Base-by-base conservation (phyloP, 2,329 filamentous ascomycete species). In the Neophaeococcomyces aloes region DNA sequence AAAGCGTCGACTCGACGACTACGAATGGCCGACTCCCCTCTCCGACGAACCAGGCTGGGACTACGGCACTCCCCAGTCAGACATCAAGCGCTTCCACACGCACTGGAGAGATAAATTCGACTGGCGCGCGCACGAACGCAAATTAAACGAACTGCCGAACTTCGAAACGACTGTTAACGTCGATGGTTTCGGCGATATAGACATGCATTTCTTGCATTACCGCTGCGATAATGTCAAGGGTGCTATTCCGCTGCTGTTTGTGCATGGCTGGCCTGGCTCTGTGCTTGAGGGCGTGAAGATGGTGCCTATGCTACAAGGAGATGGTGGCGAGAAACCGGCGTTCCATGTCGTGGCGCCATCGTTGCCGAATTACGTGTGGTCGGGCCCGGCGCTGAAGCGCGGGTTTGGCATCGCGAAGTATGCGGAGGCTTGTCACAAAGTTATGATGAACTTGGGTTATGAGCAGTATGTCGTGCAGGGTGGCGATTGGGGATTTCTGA, bases 371-470 rank as follows among this genome's bases (percentile, higher is more conserved):
- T 76, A 71, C 49, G 71, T 68, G 27, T 76, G 75, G 58, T 71
- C 66, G 8, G 60, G 65, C 15, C 63, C 60, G 2, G 60, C 70
- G 11, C 54, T 29, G 15, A 47, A 47, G 37, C 49, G 60, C 1
- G 77, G 78, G 0, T 82, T 82, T 47, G 70, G 67, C 2, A 54
- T 76, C 13, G 65, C 66, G 15, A 74, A 82, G 50, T 81, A 81
- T 53, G 77, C 78, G 2, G 76, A 85, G 58, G 70, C 71, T 0
- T 65, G 76, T 50, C 75, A 86, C 58, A 77, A 76, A 44, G 63
- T 86, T 4, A 86, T 86, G 82, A 60, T 73, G 4, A 68, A 70
- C 8, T 67, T 86, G 2, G 79, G 80, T 0, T 86, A 83, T 56
- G 64, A 42, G 7, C 10, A 76, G 61, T 83, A 81, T 47, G 57